phyloP scores from a whole-genome alignment of 2,329 filamentous ascomycete species.

The Aspergillus hortae region DNA sequence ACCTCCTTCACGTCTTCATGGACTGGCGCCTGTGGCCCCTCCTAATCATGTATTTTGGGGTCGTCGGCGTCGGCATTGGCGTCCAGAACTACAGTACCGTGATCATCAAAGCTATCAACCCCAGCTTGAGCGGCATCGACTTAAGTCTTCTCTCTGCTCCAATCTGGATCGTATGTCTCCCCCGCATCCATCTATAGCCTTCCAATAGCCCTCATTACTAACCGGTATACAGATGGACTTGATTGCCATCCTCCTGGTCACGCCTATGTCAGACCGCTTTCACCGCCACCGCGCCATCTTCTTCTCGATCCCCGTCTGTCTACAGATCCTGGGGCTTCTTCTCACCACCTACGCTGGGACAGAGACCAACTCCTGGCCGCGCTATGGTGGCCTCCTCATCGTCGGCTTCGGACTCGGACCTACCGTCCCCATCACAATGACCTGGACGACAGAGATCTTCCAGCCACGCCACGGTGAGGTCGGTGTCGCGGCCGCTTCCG shows the following conservation, averaged over 20 bases:
- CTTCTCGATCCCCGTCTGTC: slow-evolving; percentile 70
- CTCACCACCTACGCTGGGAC: slow-evolving; percentile 70
- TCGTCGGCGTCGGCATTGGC: slow-evolving; percentile 87
- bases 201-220: neutral
- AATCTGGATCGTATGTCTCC: slow-evolving; percentile 75
- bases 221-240: slow-evolving; percentile 66
- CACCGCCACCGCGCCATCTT: slow-evolving; percentile 74
- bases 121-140: slow-evolving; percentile 66
- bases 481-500: slow-evolving; percentile 79
- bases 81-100: slow-evolving; percentile 84
- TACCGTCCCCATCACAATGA: slow-evolving; percentile 90
- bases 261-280: slow-evolving; percentile 83
- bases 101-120: slow-evolving; percentile 77
- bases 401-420: slow-evolving; percentile 88
- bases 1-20: slow-evolving; percentile 66
- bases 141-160: slow-evolving; percentile 82
- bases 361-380: slow-evolving; percentile 66
- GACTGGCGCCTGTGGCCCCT: slow-evolving; percentile 90
- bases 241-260: slow-evolving; percentile 79
- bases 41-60: slow-evolving; percentile 88
- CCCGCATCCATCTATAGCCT: too few species aligned
- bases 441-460: slow-evolving; percentile 89
- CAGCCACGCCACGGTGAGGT: slow-evolving; percentile 86
- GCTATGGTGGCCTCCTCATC: slow-evolving; percentile 84
- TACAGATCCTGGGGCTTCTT: slow-evolving; percentile 80